Base-by-base conservation (phyloP, 2,329 filamentous ascomycete genomes). In the Trichoderma koningii region DNA sequence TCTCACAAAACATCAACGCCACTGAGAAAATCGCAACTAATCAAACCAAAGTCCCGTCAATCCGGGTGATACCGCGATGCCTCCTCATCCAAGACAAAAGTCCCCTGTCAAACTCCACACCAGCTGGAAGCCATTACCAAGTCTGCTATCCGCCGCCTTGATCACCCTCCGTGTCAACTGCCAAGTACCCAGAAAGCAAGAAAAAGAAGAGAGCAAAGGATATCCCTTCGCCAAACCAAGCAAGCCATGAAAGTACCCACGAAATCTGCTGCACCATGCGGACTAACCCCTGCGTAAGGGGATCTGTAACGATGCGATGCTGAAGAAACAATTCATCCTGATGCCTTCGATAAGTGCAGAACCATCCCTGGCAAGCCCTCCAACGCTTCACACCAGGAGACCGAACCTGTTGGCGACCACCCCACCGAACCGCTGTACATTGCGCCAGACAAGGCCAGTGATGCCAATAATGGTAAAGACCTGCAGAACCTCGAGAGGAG, bases 401-500 rank as follows among this genome's bases (percentile, higher is more conserved):
- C 68, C 68, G 64, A 74, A 63, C 30, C 69, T 68, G 7, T 65
- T 66, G 3, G 67, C 66, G 23, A 69, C 53, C 19, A 69, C 66
- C 7, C 62, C 64, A 26, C 75, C 67, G 17, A 74, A 67, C 68
- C 74, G 77, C 55, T 69, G 68, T 38, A 78, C 59, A 63, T 78
- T 79, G 62, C 75, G 78, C 69, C 79, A 79, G 12, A 82, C 45
- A 64, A 85, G 69, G 3, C 71, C 79, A 45, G 78, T 77, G 5
- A 77, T 75, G 7, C 79, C 82, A 15, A 84, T 70, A 53, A 87
- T 80, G 26, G 78, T 75, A 61, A 83, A 87, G 7, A 87, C 78
- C 70, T 84, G 80, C 41, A 84, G 66, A 66, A 87, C 82, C 69
- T 88, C 86, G 74, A 80, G 84, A 57, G 80, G 80, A 60, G 82